These are phyloP conservation scores for Amaranthus cruentus DNA, from an alignment of 148 eudicot species.

Conservation along the genomic window DNA sequence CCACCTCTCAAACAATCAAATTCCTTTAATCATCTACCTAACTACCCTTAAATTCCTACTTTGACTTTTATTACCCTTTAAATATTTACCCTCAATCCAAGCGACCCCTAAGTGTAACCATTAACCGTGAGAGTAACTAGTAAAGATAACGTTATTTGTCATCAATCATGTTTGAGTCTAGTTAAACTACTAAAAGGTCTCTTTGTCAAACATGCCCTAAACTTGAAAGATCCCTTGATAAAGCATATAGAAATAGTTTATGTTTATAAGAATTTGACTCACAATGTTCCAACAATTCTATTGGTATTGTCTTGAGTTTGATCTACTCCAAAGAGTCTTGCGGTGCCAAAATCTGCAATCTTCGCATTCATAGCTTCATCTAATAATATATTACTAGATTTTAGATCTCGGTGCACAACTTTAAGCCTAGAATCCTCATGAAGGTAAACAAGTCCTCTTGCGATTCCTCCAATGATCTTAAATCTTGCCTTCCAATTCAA, in stretches of 20 bases:
- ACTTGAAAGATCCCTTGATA: not conserved
- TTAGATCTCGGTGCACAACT: conserved; percentile 29
- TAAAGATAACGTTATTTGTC: too few relatives aligned
- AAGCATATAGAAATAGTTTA: too few relatives aligned
- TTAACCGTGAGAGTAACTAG: too few relatives aligned
- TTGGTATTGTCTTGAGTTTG: conserved; percentile 18
- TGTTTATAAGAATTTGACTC: not conserved
- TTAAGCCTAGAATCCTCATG: conserved; percentile 26
- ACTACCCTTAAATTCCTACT: too few relatives aligned
- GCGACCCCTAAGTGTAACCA: too few relatives aligned
- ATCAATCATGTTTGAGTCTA: too few relatives aligned
- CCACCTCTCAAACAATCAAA: too few relatives aligned
- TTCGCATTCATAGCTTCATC: conserved; percentile 30
- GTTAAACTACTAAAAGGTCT: too few relatives aligned
- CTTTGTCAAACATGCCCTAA: not conserved
- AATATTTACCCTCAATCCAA: too few relatives aligned
- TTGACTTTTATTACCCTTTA: too few relatives aligned
- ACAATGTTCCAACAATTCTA: conserved; percentile 26
- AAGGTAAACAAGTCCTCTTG: conserved; percentile 18
- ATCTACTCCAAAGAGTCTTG: conserved; percentile 23
- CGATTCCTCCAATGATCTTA: conserved; percentile 13
- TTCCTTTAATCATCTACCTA: too few relatives aligned
- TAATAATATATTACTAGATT: conserved; percentile 25
- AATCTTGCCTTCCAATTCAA: conserved; percentile 20
- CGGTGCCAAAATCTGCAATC: conserved; percentile 32